phyloP scores from a whole-genome alignment of 805 yeast species.

The Yarrowia sp. region DNA sequence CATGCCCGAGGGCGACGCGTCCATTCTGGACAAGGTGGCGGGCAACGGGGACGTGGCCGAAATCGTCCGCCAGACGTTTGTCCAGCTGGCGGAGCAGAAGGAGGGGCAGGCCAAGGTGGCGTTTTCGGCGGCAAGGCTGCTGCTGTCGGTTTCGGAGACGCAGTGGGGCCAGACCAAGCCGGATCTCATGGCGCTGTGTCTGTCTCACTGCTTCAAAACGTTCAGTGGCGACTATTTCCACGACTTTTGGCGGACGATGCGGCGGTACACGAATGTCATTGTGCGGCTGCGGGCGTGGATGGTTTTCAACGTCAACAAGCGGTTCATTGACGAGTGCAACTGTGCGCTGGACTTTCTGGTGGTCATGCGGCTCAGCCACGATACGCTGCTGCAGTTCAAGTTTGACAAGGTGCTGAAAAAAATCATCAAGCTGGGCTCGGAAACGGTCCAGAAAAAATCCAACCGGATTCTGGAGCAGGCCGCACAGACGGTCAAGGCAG shows the following conservation, averaged over 20 bases:
- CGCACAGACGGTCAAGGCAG: background rate
- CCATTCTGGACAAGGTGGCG: constrained; percentile 3
- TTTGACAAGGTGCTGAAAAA: constrained; percentile 24
- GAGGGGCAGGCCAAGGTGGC: background rate
- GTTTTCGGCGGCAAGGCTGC: background rate
- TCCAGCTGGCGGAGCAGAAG: background rate
- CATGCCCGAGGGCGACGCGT: background rate
- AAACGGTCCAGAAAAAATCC: background rate
- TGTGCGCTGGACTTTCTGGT: constrained; percentile 10
- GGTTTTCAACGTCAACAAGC: constrained; percentile 24
- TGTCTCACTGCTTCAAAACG: background rate
- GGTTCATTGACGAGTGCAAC: constrained; percentile 9
- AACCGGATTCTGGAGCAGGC: background rate
- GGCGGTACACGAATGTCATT: constrained; percentile 2
- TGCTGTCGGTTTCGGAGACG: constrained; percentile 1
- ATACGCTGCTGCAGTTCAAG: constrained; percentile 12
- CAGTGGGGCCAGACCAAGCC: constrained; percentile 1
- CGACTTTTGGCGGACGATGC: constrained; percentile 16
- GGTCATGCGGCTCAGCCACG: background rate
- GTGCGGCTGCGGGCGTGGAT: constrained; percentile 17
- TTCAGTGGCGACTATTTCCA: background rate
- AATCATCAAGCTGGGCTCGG: background rate
- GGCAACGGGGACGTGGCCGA: background rate
- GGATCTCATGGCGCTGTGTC: constrained; percentile 5
- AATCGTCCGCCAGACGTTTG: background rate